Conservation (phyloP, 2,329 filamentous ascomycete genomes). For the Beauveria sp. region DNA sequence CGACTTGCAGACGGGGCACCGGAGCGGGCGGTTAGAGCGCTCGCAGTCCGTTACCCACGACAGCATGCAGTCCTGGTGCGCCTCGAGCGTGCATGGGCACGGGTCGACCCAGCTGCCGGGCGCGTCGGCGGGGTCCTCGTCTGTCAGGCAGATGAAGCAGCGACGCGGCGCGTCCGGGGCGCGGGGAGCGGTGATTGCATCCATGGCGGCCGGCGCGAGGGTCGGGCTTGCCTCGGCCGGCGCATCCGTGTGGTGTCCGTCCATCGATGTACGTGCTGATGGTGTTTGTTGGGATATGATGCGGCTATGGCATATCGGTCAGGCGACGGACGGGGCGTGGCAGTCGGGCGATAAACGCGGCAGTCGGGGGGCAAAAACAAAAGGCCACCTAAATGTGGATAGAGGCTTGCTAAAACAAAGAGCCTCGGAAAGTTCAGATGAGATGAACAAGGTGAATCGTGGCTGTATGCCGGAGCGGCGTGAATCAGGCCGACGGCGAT, state of each 20-base stretch:
- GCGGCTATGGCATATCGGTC: constrained; percentile 2
- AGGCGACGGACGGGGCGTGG: background rate
- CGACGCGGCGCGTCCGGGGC: constrained; percentile 27
- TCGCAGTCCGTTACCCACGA: constrained; percentile 93
- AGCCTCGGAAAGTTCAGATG: background rate
- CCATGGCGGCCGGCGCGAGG: constrained; percentile 13
- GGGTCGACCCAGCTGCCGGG: constrained; percentile 69
- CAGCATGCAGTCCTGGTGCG: constrained; percentile 82
- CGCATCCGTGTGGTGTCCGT: background rate
- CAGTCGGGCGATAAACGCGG: background rate
- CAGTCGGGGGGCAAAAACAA: background rate
- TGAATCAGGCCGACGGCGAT: background rate
- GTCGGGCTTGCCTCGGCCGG: background rate
- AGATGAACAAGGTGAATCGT: background rate
- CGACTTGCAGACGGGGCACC: constrained; percentile 85
- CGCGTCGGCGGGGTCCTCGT: constrained; percentile 40
- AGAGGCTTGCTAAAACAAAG: background rate
- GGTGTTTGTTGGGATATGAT: background rate
- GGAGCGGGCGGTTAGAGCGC: constrained; percentile 54
- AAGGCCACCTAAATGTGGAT: background rate
- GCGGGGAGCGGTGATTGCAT: constrained; percentile 13
- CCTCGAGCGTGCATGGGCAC: constrained; percentile 83
- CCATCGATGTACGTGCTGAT: background rate
- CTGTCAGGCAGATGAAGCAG: constrained; percentile 59
- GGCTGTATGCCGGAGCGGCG: background rate